Evolutionary conservation across 331 rosid genomes (phyloP), one percentile per base, ranked within the genome.

Genomic region (Ulmus americana): DNA sequence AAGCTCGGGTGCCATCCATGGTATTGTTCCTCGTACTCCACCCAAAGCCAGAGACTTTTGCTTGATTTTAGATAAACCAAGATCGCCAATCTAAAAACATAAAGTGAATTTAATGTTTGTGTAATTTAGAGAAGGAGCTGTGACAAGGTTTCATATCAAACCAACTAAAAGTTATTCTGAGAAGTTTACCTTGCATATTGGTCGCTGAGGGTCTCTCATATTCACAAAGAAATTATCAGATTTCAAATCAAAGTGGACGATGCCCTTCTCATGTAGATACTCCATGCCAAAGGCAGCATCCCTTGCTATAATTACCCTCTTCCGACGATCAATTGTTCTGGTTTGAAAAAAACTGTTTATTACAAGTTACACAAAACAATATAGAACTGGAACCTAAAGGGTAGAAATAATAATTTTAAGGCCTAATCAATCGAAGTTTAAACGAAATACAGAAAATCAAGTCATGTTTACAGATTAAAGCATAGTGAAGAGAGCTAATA

Each of bases 271-370:
- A 70, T 94, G 99, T 83, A 94, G 78, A 78, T 94, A 94, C 76
- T 94, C 99, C 99, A 94, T 94, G 68, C 99, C 99, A 76, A 94
- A 90, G 67, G 99, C 96, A 79, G 99, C 96, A 86, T 94, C 99
- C 99, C 90, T 90, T 16, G 92, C 96, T 67, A 94, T 94, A 79
- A 94, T 94, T 67, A 94, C 89, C 77, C 99, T 84, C 81, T 94
- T 94, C 7, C 99, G 96, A 61, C 99, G 97, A 79, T 94, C 99
- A 28, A 28, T 28, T 28, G 35, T 28, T 28, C 35, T 28, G 35
- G 35, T 28, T 28, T 2, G 35, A 28, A 28, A 28, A 28, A 1
- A 28, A 28, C 35, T 28, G 35, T 28, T 28, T 28, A 28, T 28
- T 28, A 28, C 35, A 28, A 28, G 4, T 2, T 28, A 28, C 35